Percentiles rank a stretch among this genome's conserved stretches.
Conservation (phyloP, 108 stramenopile species). For the Stephanodiscus minutulus region DNA sequence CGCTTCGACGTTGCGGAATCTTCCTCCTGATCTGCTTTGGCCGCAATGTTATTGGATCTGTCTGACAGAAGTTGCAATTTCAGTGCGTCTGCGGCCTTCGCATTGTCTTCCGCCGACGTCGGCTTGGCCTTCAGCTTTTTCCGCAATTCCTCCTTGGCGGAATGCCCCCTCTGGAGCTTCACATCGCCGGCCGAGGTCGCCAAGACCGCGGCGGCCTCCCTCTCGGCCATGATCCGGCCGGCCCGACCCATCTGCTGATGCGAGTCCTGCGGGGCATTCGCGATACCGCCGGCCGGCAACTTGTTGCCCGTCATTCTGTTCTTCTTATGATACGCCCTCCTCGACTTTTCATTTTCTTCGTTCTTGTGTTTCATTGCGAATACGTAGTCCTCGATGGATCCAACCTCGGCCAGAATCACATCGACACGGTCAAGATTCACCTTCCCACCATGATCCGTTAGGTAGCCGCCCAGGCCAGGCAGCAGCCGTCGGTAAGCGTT, state of each 20-base stretch:
- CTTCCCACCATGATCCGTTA: slow-evolving; percentile 94
- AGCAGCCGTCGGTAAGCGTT: slow-evolving; percentile 90
- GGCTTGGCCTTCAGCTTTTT: slow-evolving; percentile 57
- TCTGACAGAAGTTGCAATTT: slow-evolving; percentile 51
- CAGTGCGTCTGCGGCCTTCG: slow-evolving; percentile 66
- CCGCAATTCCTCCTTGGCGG: slow-evolving; percentile 52
- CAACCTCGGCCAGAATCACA: slow-evolving; percentile 92
- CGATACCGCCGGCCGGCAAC: slow-evolving; percentile 48
- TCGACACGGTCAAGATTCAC: slow-evolving; percentile 91
- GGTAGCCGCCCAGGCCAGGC: slow-evolving; percentile 91
- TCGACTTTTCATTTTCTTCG: slow-evolving; percentile 70
- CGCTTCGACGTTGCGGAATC: slow-evolving; percentile 34
- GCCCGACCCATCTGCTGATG: slow-evolving; percentile 69
- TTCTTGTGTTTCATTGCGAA: slow-evolving; percentile 91
- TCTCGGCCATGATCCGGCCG: slow-evolving; percentile 68
- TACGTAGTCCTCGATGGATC: slow-evolving; percentile 95
- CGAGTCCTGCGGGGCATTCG: slow-evolving; percentile 26
- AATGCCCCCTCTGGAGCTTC: slow-evolving; percentile 46
- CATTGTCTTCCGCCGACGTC: slow-evolving; percentile 55
- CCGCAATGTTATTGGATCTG: slow-evolving; percentile 16
- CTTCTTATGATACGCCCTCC: slow-evolving; percentile 53
- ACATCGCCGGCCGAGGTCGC: slow-evolving; percentile 35
- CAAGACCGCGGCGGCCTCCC: slow-evolving; percentile 11
- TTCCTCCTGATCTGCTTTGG: slow-evolving; percentile 33
- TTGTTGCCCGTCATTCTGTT: slow-evolving; percentile 46